phyloP scores from a whole-genome alignment of 2,329 filamentous ascomycete genomes.

The Pyrenophora teres region DNA sequence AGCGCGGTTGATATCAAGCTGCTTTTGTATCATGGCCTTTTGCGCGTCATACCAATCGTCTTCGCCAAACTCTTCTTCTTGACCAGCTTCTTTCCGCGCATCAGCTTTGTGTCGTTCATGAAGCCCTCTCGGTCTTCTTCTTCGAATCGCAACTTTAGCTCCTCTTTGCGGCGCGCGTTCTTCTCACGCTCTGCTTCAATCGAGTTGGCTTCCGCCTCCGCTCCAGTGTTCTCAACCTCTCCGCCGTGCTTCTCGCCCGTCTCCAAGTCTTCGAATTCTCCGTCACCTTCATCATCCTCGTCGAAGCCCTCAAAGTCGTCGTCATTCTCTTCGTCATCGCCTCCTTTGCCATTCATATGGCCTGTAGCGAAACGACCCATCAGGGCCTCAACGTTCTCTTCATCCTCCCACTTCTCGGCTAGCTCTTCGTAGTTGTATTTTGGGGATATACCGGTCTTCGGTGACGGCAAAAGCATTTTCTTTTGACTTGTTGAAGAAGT shows the following conservation, averaged over 20 bases:
- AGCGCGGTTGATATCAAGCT: conserved; percentile 93
- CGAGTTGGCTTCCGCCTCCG: conserved; percentile 53
- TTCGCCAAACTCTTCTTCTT: conserved; percentile 84
- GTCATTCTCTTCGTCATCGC: conserved; percentile 49
- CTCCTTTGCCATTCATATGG: conserved; percentile 57
- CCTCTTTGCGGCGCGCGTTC: conserved; percentile 91
- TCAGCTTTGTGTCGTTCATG: conserved; percentile 84
- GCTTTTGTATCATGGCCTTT: conserved; percentile 92
- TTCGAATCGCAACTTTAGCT: conserved; percentile 91
- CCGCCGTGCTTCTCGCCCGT: conserved; percentile 66
- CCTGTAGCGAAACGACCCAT: conserved; percentile 76
- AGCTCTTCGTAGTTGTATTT: conserved; percentile 79
- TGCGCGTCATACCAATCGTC: conserved; percentile 99
- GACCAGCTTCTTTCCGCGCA: conserved; percentile 69
- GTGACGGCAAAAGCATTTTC: conserved; percentile 54
- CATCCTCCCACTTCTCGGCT: conserved; percentile 81
- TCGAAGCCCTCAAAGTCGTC: conserved; percentile 64
- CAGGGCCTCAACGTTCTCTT: conserved; percentile 76
- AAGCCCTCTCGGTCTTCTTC: conserved; percentile 98
- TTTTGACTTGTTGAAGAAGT: conserved; percentile 65
- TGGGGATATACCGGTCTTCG: conserved; percentile 80
- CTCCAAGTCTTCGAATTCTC: conserved; percentile 84
- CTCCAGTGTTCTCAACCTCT: conserved; percentile 48
- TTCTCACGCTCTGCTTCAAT: conserved; percentile 88
- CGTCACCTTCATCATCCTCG: conserved; percentile 69